A percentile compares a stretch with the other conserved stretches of the same genome.
Conservation (phyloP, 305 asterid genomes). For the Fraxinus baroniana region DNA sequence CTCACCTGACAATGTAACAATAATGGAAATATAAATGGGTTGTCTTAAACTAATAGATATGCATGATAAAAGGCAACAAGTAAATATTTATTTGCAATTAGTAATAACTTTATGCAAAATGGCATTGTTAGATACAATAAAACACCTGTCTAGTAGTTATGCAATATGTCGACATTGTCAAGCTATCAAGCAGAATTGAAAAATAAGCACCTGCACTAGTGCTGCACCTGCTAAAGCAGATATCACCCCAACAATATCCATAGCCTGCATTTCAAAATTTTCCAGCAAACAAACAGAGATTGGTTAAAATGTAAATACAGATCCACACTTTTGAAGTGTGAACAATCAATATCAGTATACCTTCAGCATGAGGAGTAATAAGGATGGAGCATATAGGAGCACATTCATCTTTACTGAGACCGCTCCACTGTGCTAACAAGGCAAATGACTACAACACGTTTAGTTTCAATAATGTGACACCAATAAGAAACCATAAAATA, state of each 20-base stretch:
- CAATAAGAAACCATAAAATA: constrained; percentile 14
- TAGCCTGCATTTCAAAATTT: constrained; percentile 58
- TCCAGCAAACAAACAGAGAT: constrained; percentile 19
- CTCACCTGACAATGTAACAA: constrained; percentile 27
- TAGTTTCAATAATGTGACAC: constrained; percentile 35
- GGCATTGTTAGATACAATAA: constrained; percentile 1
- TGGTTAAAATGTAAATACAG: constrained; percentile 20
- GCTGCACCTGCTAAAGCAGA: constrained; percentile 93
- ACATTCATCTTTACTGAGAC: constrained; percentile 95
- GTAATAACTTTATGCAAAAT: neutral
- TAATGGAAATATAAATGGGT: neutral
- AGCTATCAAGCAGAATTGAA: constrained; percentile 14
- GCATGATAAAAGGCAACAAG: neutral
- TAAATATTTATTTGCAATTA: neutral
- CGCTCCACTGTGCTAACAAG: constrained; percentile 79
- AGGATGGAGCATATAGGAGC: constrained; percentile 84
- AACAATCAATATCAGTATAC: constrained; percentile 30
- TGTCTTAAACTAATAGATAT: neutral
- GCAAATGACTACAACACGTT: constrained; percentile 42
- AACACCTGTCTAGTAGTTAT: neutral
- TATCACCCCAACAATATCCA: constrained; percentile 80
- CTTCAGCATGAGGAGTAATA: constrained; percentile 76
- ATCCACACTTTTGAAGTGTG: constrained; percentile 8
- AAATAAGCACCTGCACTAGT: constrained; percentile 73
- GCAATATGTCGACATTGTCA: neutral